Base-by-base conservation (phyloP, 2,329 filamentous ascomycete species). In the Trichoderma arundinaceum region DNA sequence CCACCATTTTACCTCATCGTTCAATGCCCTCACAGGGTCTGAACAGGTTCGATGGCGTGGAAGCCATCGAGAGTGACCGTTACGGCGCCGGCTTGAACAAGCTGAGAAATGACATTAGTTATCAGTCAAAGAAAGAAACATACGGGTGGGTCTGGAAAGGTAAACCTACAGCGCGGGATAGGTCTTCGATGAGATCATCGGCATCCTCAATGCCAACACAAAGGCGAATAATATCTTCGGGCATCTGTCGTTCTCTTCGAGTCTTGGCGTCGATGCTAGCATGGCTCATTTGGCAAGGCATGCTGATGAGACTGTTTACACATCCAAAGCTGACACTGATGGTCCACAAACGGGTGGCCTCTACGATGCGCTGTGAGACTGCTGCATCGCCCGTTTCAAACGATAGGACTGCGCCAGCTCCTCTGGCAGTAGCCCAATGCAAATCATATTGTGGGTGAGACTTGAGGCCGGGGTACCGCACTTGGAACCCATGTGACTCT, bases 201-300 rank as follows among this genome's bases (percentile, higher is more conserved):
- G 85, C 87, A 77, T 99, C 95, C 77, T 99, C 95, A 73, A 99
- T 99, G 52, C 95, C 95, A 51, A 99, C 93, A 75, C 95, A 99
- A 64, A 99, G 80, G 64, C 95, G 86, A 73, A 99, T 98, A 67
- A 99, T 90, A 77, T 99, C 95, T 79, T 99, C 95, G 10, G 95
- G 95, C 88, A 99, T 91, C 70, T 94, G 90, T 69, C 94, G 86
- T 80, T 96, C 93, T 72, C 88, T 84, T 71, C 95, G 85, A 60
- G 94, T 98, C 82, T 97, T 96, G 66, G 93, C 92, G 75, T 98
- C 95, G 74, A 99, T 99, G 76, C 92, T 97, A 44, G 95, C 95
- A 79, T 99, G 95, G 79, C 94, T 98, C 96, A 99, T 99, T 74
- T 94, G 93, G 81, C 95, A 99, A 8, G 95, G 94, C 94, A 99